These are phyloP conservation scores for Pseudomonodictys pantanalensis DNA, from an alignment of 495 filamentous ascomycete species.

Conservation along the genomic window DNA sequence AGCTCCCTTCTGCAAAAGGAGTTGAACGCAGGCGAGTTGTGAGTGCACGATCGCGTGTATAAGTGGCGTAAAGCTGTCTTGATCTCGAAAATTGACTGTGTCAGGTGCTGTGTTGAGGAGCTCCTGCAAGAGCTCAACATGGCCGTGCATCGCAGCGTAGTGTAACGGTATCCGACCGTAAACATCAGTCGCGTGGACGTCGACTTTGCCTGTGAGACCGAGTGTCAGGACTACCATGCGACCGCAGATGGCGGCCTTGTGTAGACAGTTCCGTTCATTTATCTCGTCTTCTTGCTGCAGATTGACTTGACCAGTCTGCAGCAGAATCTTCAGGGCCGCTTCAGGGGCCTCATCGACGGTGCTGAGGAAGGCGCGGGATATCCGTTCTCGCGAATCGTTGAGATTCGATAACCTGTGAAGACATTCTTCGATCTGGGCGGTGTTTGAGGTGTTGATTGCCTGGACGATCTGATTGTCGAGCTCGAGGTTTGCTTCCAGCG, in stretches of 20 bases:
- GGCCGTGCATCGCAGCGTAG: slow-evolving; percentile 93
- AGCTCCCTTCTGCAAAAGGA: slow-evolving; percentile 68
- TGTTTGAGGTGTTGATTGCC: slow-evolving; percentile 73
- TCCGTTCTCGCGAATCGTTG: slow-evolving; percentile 63
- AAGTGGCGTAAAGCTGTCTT: slow-evolving; percentile 94
- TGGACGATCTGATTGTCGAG: slow-evolving; percentile 85
- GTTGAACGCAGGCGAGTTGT: slow-evolving; percentile 71
- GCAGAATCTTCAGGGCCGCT: slow-evolving; percentile 67
- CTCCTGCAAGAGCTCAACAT: slow-evolving; percentile 74
- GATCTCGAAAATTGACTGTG: slow-evolving; percentile 82
- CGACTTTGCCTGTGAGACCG: slow-evolving; percentile 66
- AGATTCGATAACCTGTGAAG: slow-evolving; percentile 53
- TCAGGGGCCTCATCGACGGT: slow-evolving; percentile 83
- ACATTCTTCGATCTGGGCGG: slow-evolving; percentile 61
- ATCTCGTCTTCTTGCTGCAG: slow-evolving; percentile 91
- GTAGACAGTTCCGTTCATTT: slow-evolving; percentile 92
- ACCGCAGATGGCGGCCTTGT: slow-evolving; percentile 90
- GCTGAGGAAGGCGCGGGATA: slow-evolving; percentile 84
- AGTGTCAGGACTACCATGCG: slow-evolving; percentile 70
- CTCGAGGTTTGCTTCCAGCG: slow-evolving; percentile 67
- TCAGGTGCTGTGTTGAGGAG: slow-evolving; percentile 59
- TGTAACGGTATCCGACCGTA: slow-evolving; percentile 93
- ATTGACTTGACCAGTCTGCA: slow-evolving; percentile 79
- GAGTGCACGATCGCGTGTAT: slow-evolving; percentile 91
- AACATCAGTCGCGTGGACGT: slow-evolving; percentile 78